Percentiles rank a stretch among this genome's conserved stretches.
phyloP scores from a whole-genome alignment of 306 rosid genomes.

The Medicago ruthenica region DNA sequence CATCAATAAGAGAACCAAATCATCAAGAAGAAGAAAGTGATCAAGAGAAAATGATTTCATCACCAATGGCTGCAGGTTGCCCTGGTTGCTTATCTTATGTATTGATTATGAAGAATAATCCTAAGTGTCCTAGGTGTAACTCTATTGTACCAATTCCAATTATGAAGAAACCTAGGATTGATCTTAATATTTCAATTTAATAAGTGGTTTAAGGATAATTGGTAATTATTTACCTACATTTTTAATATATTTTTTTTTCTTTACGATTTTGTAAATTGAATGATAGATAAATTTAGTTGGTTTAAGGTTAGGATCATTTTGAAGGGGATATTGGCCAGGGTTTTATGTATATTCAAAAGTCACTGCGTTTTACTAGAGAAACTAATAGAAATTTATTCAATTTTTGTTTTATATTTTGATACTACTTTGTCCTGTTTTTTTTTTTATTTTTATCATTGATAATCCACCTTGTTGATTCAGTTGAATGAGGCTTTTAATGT shows the following conservation, averaged over 20 bases:
- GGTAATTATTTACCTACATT: conserved; percentile 32
- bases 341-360: conserved; percentile 61
- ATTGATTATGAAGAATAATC: conserved; percentile 82
- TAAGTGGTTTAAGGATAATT: conserved; percentile 16
- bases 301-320: conserved; percentile 49
- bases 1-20: conserved; percentile 60
- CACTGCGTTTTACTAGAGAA: conserved; percentile 46
- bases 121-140: conserved; percentile 88
- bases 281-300: conserved; percentile 53
- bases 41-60: conserved; percentile 47
- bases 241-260: conserved; percentile 22
- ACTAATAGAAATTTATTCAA: conserved; percentile 43
- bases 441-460: neutral
- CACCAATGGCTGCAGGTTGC: conserved; percentile 93
- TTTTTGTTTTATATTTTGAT: neutral
- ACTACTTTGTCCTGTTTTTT: neutral
- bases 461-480: too few relatives aligned
- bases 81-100: conserved; percentile 95
- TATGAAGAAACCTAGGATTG: conserved; percentile 88
- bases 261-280: conserved; percentile 63
- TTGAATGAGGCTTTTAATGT: too few relatives aligned
- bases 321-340: conserved; percentile 44
- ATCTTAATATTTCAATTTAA: conserved; percentile 81
- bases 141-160: conserved; percentile 67
- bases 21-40: conserved; percentile 68